These are phyloP conservation scores for Hibiscus tridactylites DNA, from an alignment of 345 rosid genomes.

Conservation along the genomic window DNA sequence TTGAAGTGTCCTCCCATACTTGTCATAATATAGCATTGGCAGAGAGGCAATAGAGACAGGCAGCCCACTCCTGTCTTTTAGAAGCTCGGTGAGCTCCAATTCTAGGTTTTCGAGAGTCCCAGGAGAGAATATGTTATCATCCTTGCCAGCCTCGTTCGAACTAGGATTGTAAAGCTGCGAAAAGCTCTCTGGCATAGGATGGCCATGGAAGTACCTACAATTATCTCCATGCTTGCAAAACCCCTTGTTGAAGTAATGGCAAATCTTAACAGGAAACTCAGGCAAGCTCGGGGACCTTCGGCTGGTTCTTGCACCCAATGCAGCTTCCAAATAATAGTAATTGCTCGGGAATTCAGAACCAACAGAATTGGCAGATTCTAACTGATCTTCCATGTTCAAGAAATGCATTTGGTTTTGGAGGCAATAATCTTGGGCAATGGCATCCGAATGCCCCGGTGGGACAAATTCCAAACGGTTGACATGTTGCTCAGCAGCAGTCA, in stretches of 20 bases:
- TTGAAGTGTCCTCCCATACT: conserved; percentile 76
- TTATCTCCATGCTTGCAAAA: conserved; percentile 81
- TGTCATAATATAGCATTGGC: conserved; percentile 81
- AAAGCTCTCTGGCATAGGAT: conserved; percentile 45
- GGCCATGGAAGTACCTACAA: conserved; percentile 81
- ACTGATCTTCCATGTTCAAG: conserved; percentile 43
- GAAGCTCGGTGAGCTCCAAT: conserved; percentile 66
- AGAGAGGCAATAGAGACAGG: conserved; percentile 91
- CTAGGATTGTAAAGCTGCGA: conserved; percentile 35
- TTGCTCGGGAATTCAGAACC: conserved; percentile 40
- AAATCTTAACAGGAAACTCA: conserved; percentile 68
- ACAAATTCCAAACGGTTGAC: conserved; percentile 29
- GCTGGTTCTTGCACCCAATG: conserved; percentile 38
- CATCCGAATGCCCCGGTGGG: conserved; percentile 26
- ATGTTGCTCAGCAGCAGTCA: conserved; percentile 26
- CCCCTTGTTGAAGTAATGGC: conserved; percentile 84
- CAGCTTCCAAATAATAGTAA: conserved; percentile 36
- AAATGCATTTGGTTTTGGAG: conserved; percentile 40
- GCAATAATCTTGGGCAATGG: conserved; percentile 28
- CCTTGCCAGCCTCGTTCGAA: conserved; percentile 34
- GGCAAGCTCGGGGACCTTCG: conserved; percentile 83
- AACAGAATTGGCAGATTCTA: conserved; percentile 27
- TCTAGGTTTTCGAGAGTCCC: conserved; percentile 77
- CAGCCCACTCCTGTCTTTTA: conserved; percentile 69
- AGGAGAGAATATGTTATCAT: conserved; percentile 54